These are phyloP conservation scores for Echinochloa phyllopogon DNA, from an alignment of 176 grass and related monocot species.

Conservation along the genomic window DNA sequence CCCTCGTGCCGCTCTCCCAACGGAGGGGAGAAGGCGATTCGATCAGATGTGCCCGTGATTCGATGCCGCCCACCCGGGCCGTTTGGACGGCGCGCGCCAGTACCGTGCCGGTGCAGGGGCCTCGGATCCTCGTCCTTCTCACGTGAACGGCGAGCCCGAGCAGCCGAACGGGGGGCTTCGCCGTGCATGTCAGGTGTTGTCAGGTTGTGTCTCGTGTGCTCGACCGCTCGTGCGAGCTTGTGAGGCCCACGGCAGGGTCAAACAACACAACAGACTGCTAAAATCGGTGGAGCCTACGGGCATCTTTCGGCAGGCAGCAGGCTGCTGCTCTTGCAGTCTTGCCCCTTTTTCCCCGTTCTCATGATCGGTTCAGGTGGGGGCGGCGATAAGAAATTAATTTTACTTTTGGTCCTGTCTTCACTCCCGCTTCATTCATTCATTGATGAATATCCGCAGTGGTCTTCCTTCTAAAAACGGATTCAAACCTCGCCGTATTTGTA, in stretches of 20 bases:
- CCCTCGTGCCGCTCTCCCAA: neutral
- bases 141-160: neutral
- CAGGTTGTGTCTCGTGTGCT: neutral
- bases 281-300: neutral
- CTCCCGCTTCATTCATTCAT: neutral
- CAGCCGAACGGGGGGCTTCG: neutral
- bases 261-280: neutral
- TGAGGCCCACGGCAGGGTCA: neutral
- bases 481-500: neutral
- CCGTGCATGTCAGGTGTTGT: neutral
- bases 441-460: neutral
- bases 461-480: neutral
- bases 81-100: conserved; percentile 33
- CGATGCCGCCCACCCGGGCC: neutral
- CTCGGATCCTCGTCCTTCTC: neutral
- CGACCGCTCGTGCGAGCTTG: neutral
- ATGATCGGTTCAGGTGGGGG: conserved; percentile 27
- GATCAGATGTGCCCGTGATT: neutral
- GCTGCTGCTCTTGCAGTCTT: neutral
- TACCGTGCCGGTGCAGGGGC: neutral
- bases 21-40: conserved; percentile 24
- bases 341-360: neutral
- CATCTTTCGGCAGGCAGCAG: conserved; percentile 31
- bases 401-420: neutral
- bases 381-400: conserved; percentile 1